phyloP scores from a whole-genome alignment of 108 stramenopile genomes.

The Pseudonitzschia pungens region DNA sequence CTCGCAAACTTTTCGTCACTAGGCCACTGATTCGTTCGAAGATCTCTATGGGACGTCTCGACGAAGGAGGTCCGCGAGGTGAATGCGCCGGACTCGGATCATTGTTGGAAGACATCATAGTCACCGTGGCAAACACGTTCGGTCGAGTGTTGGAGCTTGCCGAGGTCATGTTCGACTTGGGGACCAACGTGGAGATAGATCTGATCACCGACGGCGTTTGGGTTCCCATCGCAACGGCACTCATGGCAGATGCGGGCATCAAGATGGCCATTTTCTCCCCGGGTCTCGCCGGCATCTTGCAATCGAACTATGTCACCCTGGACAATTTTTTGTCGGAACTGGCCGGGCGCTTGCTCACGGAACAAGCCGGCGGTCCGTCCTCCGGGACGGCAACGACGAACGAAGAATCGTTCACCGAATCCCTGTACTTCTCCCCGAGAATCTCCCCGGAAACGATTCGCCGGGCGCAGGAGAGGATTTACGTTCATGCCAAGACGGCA shows the following conservation, averaged over 20 bases:
- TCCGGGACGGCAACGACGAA: neutral
- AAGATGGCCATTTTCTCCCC: constrained; percentile 90
- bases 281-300: constrained; percentile 86
- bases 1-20: neutral
- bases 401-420: constrained; percentile 35
- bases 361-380: neutral
- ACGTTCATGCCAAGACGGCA: constrained; percentile 73
- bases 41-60: constrained; percentile 83
- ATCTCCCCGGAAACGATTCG: constrained; percentile 44
- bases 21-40: constrained; percentile 81
- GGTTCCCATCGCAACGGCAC: constrained; percentile 83
- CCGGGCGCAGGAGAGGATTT: constrained; percentile 73
- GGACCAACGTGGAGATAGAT: constrained; percentile 63
- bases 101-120: constrained; percentile 73
- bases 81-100: constrained; percentile 80
- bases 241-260: constrained; percentile 86
- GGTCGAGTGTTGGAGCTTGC: constrained; percentile 62
- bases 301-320: constrained; percentile 77
- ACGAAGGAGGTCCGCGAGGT: constrained; percentile 86
- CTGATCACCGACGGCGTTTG: constrained; percentile 84
- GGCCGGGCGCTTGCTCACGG: constrained; percentile 51
- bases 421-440: constrained; percentile 56
- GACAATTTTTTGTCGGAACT: constrained; percentile 76
- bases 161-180: constrained; percentile 68
- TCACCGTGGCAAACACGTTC: constrained; percentile 52